Evolutionary conservation across 768 basidiomycete genomes (phyloP).

Genomic region (Lactarius psammicola): DNA sequence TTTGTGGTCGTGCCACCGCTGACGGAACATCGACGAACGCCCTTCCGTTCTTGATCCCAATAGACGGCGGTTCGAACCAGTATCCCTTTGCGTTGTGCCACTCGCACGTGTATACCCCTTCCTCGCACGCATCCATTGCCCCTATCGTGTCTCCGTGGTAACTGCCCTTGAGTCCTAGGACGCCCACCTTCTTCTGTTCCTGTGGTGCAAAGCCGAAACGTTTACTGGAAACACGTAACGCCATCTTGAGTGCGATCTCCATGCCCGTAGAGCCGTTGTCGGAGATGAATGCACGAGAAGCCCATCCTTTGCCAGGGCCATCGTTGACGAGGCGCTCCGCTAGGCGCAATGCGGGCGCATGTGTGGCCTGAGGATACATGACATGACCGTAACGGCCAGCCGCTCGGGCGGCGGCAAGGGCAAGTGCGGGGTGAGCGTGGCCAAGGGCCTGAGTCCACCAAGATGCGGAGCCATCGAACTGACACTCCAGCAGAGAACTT

Average conservation of each 20-base stretch:
- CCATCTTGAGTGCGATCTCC: slow-evolving; percentile 99
- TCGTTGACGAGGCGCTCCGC: slow-evolving; percentile 71
- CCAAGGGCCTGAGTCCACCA: slow-evolving; percentile 98
- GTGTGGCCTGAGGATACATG: slow-evolving; percentile 88
- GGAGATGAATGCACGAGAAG: slow-evolving; percentile 85
- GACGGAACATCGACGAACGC: slow-evolving; percentile 54
- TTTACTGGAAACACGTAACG: slow-evolving; percentile 63
- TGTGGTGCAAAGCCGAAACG: slow-evolving; percentile 39
- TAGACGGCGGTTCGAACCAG: slow-evolving; percentile 89
- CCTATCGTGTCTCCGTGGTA: slow-evolving; percentile 99
- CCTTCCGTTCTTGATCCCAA: slow-evolving; percentile 63
- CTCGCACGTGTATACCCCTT: slow-evolving; percentile 91
- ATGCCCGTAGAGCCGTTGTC: slow-evolving; percentile 96
- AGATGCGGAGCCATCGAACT: slow-evolving; percentile 90
- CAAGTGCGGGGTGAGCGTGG: slow-evolving; percentile 71
- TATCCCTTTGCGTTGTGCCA: slow-evolving; percentile 92
- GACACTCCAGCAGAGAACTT: slow-evolving; percentile 49
- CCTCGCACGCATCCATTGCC: slow-evolving; percentile 92
- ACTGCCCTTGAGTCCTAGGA: slow-evolving; percentile 86
- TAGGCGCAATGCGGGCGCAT: slow-evolving; percentile 80
- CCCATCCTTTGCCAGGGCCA: slow-evolving; percentile 90
- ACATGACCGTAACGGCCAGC: slow-evolving; percentile 96
- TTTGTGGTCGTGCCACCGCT: slow-evolving; percentile 35
- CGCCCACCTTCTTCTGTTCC: slow-evolving; percentile 57
- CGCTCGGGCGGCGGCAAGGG: slow-evolving; percentile 83